A percentile compares a stretch with the other conserved stretches of the same genome.
phyloP scores from a whole-genome alignment of 805 yeast species.

The Starmerella stigmatis region DNA sequence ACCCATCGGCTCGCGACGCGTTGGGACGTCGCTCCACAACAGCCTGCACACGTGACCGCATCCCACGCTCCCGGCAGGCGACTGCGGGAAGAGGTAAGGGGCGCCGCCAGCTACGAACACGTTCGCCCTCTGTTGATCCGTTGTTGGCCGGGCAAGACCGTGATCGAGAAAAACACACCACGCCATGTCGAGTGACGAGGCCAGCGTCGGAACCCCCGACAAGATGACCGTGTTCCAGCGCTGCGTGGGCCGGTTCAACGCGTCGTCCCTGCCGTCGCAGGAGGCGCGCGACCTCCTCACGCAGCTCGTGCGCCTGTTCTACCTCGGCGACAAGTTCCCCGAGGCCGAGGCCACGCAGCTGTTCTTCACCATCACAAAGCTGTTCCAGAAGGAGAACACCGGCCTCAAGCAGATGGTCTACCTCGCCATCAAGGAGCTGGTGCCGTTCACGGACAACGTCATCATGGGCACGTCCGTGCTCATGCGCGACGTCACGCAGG shows the following conservation, averaged over 20 bases:
- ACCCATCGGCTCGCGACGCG: slow-evolving; percentile 7
- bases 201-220: slow-evolving; percentile 57
- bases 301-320: slow-evolving; percentile 68
- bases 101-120: slow-evolving; percentile 3
- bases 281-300: slow-evolving; percentile 77
- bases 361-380: slow-evolving; percentile 86
- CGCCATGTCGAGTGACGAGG: slow-evolving; percentile 38
- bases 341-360: slow-evolving; percentile 81
- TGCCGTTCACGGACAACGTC: slow-evolving; percentile 75
- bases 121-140: slow-evolving; percentile 1
- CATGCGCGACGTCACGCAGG: slow-evolving; percentile 94
- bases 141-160: slow-evolving; percentile 2
- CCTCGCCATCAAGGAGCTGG: slow-evolving; percentile 84
- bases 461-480: slow-evolving; percentile 96
- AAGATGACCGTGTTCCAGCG: slow-evolving; percentile 97
- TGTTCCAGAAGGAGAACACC: slow-evolving; percentile 85
- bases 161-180: too few relatives aligned
- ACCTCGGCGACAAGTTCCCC: slow-evolving; percentile 80
- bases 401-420: slow-evolving; percentile 86
- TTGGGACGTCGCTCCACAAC: background rate
- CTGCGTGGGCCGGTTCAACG: slow-evolving; percentile 84
- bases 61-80: background rate
- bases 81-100: too few relatives aligned
- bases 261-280: slow-evolving; percentile 77
- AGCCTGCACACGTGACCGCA: background rate